Evolutionary conservation across 768 basidiomycete species (phyloP).

Genomic region (Rubroboletus satanas): DNA sequence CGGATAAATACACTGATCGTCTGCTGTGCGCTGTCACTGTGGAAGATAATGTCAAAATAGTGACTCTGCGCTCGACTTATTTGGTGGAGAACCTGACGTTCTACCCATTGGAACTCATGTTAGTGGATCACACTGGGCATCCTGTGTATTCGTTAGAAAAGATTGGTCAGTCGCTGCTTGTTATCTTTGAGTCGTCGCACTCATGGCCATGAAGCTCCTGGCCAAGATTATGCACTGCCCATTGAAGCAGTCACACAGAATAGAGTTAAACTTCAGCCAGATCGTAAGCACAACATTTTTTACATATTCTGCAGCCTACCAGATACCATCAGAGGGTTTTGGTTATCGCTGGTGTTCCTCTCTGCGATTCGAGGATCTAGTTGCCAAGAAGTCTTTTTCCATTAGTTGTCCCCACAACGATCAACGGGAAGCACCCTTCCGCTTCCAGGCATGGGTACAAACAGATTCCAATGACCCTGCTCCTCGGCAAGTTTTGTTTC

Average conservation of each 20-base stretch:
- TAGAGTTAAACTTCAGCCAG: conserved; percentile 83
- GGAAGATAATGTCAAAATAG: conserved; percentile 88
- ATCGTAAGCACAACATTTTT: conserved; percentile 57
- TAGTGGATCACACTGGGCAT: conserved; percentile 83
- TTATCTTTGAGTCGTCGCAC: conserved; percentile 27
- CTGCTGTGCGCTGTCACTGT: conserved; percentile 87
- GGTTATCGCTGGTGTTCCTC: conserved; percentile 92
- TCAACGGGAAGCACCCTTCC: conserved; percentile 81
- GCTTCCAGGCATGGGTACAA: conserved; percentile 89
- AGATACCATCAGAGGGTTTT: conserved; percentile 69
- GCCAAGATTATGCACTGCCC: conserved; percentile 83
- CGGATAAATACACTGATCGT: conserved; percentile 70
- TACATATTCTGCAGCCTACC: conserved; percentile 1
- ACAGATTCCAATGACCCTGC: conserved; percentile 58
- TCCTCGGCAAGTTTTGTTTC: conserved; percentile 43
- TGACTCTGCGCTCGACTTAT: conserved; percentile 91
- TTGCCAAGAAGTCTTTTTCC: conserved; percentile 64
- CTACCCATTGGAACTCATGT: conserved; percentile 86
- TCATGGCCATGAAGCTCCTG: conserved; percentile 76
- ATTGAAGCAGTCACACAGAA: conserved; percentile 84
- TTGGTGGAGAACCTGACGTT: conserved; percentile 87
- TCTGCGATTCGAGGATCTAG: conserved; percentile 85
- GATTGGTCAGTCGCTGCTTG: conserved; percentile 49
- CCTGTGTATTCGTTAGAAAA: conserved; percentile 79
- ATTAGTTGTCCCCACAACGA: conserved; percentile 84